phyloP scores from a whole-genome alignment of 441 rosid genomes.

The Mallotus repandus region DNA sequence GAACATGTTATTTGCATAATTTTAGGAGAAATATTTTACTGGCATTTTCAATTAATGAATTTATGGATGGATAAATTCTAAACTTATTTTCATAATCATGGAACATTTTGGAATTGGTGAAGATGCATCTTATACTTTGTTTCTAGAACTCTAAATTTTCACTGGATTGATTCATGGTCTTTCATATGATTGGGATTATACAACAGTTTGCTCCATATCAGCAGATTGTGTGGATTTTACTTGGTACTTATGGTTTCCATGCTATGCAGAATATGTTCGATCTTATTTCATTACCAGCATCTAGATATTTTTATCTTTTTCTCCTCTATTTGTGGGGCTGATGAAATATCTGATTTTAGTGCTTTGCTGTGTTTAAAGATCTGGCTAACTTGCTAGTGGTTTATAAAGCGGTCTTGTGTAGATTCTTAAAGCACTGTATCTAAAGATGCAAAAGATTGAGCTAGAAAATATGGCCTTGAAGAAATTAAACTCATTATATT shows the following conservation, averaged over 20 bases:
- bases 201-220: background rate
- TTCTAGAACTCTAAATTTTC: background rate
- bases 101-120: background rate
- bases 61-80: background rate
- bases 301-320: too few species aligned
- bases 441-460: background rate
- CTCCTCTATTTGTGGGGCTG: background rate
- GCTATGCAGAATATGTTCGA: too few species aligned
- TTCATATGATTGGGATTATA: background rate
- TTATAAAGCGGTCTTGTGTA: too few species aligned
- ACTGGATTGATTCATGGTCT: background rate
- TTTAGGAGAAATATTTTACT: background rate
- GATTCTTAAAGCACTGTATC: background rate
- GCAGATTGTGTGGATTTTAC: too few species aligned
- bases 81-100: background rate
- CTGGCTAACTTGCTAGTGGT: background rate
- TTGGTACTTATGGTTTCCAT: too few species aligned
- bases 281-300: too few species aligned
- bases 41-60: background rate
- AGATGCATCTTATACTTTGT: background rate
- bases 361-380: background rate
- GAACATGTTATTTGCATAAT: background rate
- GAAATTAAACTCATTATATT: background rate
- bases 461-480: background rate
- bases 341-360: background rate